Base-by-base conservation (phyloP, 306 rosid species). In the Quercus glauca region DNA sequence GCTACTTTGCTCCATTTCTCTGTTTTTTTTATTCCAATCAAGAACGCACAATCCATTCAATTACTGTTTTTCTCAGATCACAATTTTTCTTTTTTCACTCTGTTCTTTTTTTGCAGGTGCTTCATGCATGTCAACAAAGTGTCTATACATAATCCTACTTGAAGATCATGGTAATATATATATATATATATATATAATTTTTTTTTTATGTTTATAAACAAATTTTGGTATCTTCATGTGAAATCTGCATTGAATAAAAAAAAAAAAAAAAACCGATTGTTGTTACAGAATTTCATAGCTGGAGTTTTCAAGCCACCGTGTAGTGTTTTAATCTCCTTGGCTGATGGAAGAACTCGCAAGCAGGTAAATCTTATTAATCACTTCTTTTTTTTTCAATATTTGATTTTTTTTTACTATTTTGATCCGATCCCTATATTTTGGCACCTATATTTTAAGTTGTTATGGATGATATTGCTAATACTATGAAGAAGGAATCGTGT, bases 271-370 rank as follows among this genome's bases (percentile, higher is more conserved):
- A 55, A 55, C 23, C 51, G 53, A 37, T 45, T 79, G 71, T 76
- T 73, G 65, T 19, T 77, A 78, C 78, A 81, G 88, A 78, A 85
- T 85, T 70, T 81, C 71, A 49, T 85, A 55, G 69, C 72, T 41
- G 85, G 81, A 71, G 81, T 79, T 70, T 85, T 81, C 83, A 81
- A 78, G 35, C 73, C 85, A 1, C 78, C 88, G 3, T 81, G 83
- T 78, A 78, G 70, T 58, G 71, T 81, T 59, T 81, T 69, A 74
- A 81, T 85, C 73, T 55, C 78, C 12, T 63, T 85, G 1, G 41
- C 76, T 43, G 83, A 85, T 23, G 73, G 69, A 85, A 19, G 45
- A 74, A 74, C 76, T 21, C 85, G 82, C 73, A 81, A 81, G 73
- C 58, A 77, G 88, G 85, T 84, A 59, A 0, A 31, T 14, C 19